Evolutionary conservation across 129 eudicot genomes (phyloP), one percentile per base, ranked within the genome.

Genomic region (Arctium minus): DNA sequence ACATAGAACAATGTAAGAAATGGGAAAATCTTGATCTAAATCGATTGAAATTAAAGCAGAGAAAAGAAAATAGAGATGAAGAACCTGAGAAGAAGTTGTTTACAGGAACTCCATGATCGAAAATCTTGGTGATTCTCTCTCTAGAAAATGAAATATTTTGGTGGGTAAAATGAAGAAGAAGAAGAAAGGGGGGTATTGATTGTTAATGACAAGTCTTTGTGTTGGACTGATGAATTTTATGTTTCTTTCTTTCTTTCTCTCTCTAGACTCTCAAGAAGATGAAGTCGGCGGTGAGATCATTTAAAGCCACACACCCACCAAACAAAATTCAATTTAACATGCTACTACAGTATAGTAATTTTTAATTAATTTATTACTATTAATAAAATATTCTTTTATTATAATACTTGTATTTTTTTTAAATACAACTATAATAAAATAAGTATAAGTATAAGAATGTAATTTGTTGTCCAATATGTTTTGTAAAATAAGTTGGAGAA

Each of bases 281-380:
- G 79, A 72, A 72, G 88, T 81, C 72, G 86, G 83, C 79, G 80
- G 79, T 78, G 83, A 81, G 72, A 77, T 72, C 50, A 86, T 77
- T 77, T 86, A 75, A 69, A 86, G 86, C 88, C 86, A 86, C 37
- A 30, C 44, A 40, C 27, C 65, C 65, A 38, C 65, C 44, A 42
- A 74, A 79, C 46, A 74, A 72, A 18, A 73, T 10, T 32, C 71
- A 76, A 38, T 38, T 22, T 37, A 78, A 42, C 12, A 42, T 42
- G 12, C 62, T 11, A 50, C 0, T 11, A 4, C 18, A 33, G 36
- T 50, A 50, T 50, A n/a, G n/a, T n/a, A 50, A 50, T 50, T 50
- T 53, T 3, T 15, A 11, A 48, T 12, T 48, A 7, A 11, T 0
- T 48, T 48, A 33, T 33, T 33, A 33, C 48, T 48, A 9, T 5